Evolutionary conservation across 2,329 filamentous ascomycete genomes (phyloP).

Genomic region (Pseudogymnoascus sp.): DNA sequence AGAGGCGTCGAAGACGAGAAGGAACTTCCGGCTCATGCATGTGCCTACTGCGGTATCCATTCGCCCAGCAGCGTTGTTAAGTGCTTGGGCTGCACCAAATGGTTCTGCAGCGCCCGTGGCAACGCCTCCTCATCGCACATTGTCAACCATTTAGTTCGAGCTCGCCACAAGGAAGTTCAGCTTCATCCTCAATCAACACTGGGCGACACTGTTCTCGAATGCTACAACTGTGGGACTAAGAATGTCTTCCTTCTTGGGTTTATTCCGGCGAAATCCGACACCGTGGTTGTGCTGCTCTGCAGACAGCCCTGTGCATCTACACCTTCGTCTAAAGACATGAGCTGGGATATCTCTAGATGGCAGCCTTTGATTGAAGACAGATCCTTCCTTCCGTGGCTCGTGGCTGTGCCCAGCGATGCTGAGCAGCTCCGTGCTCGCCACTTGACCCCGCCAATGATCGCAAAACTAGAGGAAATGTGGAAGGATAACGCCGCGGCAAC

Average conservation of each 20-base stretch:
- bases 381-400: slow-evolving; percentile 90
- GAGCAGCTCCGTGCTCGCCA: slow-evolving; percentile 94
- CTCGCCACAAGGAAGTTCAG: slow-evolving; percentile 97
- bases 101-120: slow-evolving; percentile 97
- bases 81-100: slow-evolving; percentile 91
- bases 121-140: slow-evolving; percentile 97
- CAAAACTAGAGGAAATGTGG: slow-evolving; percentile 96
- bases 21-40: slow-evolving; percentile 88
- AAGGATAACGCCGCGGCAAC: slow-evolving; percentile 90
- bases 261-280: slow-evolving; percentile 97
- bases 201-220: slow-evolving; percentile 93
- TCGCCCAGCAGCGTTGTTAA: slow-evolving; percentile 93
- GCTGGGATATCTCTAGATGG: slow-evolving; percentile 98
- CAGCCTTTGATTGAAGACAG: slow-evolving; percentile 96
- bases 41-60: slow-evolving; percentile 98
- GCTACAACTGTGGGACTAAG: slow-evolving; percentile 99
- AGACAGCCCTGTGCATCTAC: slow-evolving; percentile 93
- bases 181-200: slow-evolving; percentile 88
- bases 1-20: slow-evolving; percentile 71
- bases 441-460: slow-evolving; percentile 87
- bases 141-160: slow-evolving; percentile 94
- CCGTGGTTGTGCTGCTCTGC: slow-evolving; percentile 92
- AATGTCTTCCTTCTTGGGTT: slow-evolving; percentile 97
- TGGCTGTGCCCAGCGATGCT: slow-evolving; percentile 80
- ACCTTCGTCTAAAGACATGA: slow-evolving; percentile 98